These are phyloP conservation scores for Pythium periplocum DNA, from an alignment of 352 stramenopile genomes.

Conservation along the genomic window DNA sequence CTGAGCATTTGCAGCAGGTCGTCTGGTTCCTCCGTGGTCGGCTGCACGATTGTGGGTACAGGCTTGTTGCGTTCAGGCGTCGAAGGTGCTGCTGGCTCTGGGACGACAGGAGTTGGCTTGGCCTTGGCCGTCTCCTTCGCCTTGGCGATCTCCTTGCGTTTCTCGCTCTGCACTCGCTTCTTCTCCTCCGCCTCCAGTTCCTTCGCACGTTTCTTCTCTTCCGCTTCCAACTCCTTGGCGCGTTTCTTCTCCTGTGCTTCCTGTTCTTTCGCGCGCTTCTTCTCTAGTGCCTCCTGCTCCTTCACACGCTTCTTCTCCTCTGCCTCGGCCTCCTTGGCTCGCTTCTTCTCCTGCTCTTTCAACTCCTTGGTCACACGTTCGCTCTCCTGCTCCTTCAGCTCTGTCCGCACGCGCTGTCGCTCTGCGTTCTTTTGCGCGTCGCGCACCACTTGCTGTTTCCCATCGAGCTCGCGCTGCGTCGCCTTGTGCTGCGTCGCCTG, in stretches of 20 bases:
- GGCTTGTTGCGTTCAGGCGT: no score
- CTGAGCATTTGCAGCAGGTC: constrained; percentile 55
- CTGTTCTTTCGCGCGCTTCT: constrained; percentile 2
- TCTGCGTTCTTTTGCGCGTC: not conserved
- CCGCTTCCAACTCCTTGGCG: constrained; percentile 10
- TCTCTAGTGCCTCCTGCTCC: not conserved
- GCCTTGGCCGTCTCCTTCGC: not conserved
- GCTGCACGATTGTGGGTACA: not conserved
- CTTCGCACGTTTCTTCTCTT: constrained; percentile 3
- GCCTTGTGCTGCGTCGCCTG: constrained; percentile 17
- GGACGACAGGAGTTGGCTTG: no score
- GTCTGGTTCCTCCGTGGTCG: constrained; percentile 9
- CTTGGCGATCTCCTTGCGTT: not conserved
- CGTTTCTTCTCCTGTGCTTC: constrained; percentile 1
- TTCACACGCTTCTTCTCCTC: not conserved
- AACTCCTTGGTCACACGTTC: not conserved
- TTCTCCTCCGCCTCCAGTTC: not conserved
- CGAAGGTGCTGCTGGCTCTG: no score
- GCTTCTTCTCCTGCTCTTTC: constrained; percentile 4
- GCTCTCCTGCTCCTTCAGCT: constrained; percentile 18
- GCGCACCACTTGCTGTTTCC: not conserved
- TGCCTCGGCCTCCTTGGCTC: constrained; percentile 8
- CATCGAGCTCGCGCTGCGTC: constrained; percentile 7
- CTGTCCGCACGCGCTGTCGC: constrained; percentile 5
- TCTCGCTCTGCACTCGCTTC: not conserved